Percentiles rank a stretch among this genome's conserved stretches.
Evolutionary conservation across 352 stramenopile species (phyloP).

Genomic region (Discostella stelligera): DNA sequence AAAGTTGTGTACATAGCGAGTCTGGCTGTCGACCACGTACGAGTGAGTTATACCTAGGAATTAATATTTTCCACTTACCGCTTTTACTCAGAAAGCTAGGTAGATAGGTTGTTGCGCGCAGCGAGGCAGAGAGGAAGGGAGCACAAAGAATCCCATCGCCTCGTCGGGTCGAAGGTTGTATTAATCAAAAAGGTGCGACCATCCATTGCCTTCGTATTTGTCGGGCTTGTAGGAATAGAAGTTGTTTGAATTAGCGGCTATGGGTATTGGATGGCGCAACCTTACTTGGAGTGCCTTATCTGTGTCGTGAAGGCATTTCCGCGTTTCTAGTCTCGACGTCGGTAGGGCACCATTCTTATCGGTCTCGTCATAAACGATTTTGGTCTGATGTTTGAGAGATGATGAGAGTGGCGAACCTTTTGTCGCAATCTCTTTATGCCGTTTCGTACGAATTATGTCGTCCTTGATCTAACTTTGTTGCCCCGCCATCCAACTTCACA

Average conservation of each 20-base stretch:
- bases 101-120: not conserved
- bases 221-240: too few relatives aligned
- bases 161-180: not conserved
- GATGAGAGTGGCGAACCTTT: too few relatives aligned
- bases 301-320: too few relatives aligned
- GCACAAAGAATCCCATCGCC: not conserved
- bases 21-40: not conserved
- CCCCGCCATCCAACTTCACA: not conserved
- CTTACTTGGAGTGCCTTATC: too few relatives aligned
- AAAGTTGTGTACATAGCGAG: not conserved
- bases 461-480: not conserved
- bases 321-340: too few relatives aligned
- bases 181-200: too few relatives aligned
- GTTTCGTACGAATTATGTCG: not conserved
- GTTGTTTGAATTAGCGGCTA: too few relatives aligned
- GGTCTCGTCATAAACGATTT: too few relatives aligned
- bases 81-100: slow-evolving; percentile 11
- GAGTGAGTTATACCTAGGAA: not conserved
- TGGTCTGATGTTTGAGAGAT: too few relatives aligned
- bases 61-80: slow-evolving; percentile 6
- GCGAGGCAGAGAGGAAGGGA: not conserved
- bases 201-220: too few relatives aligned
- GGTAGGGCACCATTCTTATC: too few relatives aligned
- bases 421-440: not conserved
- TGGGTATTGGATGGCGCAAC: too few relatives aligned